Evolutionary conservation across 2,329 filamentous ascomycete species (phyloP), one percentile per base, ranked within the genome.

Genomic region (Exophiala mesophila): DNA sequence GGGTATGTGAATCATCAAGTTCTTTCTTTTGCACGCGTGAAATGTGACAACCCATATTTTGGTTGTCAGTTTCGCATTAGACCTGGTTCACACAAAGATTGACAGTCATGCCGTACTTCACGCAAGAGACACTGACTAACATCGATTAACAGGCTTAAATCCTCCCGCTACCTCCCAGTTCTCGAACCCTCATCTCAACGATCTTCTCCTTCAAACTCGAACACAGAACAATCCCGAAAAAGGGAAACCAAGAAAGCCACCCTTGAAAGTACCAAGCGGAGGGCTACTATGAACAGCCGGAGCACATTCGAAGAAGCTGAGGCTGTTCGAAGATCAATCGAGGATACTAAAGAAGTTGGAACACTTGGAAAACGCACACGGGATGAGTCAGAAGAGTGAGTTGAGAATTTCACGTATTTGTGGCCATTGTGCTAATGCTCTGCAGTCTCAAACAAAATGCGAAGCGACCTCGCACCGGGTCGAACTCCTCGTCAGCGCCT

Each of bases 261-360:
- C 66, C 31, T 74, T 79, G 40, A 75, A 23, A 46, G 78, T 39
- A 80, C 83, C 26, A 97, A 96, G 63, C 80, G 92, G 46, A 79
- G 92, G 19, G 95, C 88, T 15, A 98, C 92, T 5, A 96, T 97
- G 88, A 95, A 97, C 60, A 98, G 92, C 62, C 81, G 90, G 49
- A 89, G 90, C 30, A 90, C 88, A 16, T 97, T 97, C 57, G 89
- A 97, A 53, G 92, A 98, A 65, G 89, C 94, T 56, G 88, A 94
- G 62, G 82, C 89, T 57, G 65, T 98, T 28, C 80, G 88, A 41
- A 80, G 85, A 54, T 92, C 90, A 20, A 88, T 98, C 55, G 90
- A 97, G 63, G 89, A 94, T 49, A 98, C 92, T 70, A 96, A 89
- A 66, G 72, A 73, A 39, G 70, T 65, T 24, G 74, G 69, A 38